These are phyloP conservation scores for Cryptosporidium xiaoi DNA, from an alignment of 169 alveolate genomes.

Conservation along the genomic window DNA sequence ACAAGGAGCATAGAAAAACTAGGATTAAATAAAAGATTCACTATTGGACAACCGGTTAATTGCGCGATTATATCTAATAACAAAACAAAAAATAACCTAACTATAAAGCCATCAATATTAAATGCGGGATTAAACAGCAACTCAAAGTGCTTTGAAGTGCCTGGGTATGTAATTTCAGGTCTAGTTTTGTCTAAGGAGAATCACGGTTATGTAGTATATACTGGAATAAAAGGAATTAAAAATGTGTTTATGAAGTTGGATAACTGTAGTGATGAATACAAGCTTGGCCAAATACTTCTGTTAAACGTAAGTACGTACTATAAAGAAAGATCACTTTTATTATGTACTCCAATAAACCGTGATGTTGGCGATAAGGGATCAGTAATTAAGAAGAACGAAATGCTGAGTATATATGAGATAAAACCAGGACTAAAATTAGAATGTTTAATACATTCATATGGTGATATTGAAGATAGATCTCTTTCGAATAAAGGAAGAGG, in stretches of 20 bases:
- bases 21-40: slow-evolving; percentile 22
- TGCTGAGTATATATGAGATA: slow-evolving; percentile 42
- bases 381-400: slow-evolving; percentile 19
- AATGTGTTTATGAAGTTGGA: slow-evolving; percentile 32
- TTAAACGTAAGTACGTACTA: not conserved
- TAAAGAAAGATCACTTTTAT: slow-evolving; percentile 14
- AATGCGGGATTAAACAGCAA: slow-evolving; percentile 60
- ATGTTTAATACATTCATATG: slow-evolving; percentile 46
- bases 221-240: slow-evolving; percentile 41
- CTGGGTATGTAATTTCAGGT: slow-evolving; percentile 51
- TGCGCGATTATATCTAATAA: slow-evolving; percentile 48
- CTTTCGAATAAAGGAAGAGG: not conserved
- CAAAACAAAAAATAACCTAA: slow-evolving; percentile 24
- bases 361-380: not conserved
- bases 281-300: slow-evolving; percentile 41
- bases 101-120: slow-evolving; percentile 53
- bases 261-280: not conserved
- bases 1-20: not conserved
- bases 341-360: slow-evolving; percentile 15
- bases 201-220: slow-evolving; percentile 24
- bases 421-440: slow-evolving; percentile 63
- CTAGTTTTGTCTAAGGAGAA: slow-evolving; percentile 36
- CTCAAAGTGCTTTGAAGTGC: slow-evolving; percentile 27
- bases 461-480: not conserved
- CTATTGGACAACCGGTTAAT: slow-evolving; percentile 20